A percentile compares a stretch with the other conserved stretches of the same genome.
Evolutionary conservation across 441 rosid species (phyloP).

Genomic region (Gossypium davidsonii): DNA sequence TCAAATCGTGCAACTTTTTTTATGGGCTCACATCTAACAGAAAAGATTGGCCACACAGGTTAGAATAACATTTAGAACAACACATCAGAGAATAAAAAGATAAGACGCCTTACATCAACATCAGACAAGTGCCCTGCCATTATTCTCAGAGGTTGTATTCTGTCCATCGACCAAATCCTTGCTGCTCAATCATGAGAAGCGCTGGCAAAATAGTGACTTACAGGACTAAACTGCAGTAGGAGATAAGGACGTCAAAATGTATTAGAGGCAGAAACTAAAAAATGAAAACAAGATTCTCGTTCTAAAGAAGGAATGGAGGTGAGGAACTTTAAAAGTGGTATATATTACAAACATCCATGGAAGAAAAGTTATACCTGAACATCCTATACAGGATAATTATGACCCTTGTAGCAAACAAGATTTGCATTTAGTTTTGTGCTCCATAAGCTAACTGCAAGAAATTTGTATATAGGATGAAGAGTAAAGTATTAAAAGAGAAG

Average conservation of each 20-base stretch:
- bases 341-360: neutral
- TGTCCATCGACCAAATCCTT: slow-evolving; percentile 92
- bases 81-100: slow-evolving; percentile 13
- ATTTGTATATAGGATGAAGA: neutral
- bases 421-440: slow-evolving; percentile 88
- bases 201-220: slow-evolving; percentile 92
- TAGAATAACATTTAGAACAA: neutral
- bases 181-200: slow-evolving; percentile 97
- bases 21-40: neutral
- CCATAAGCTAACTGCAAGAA: slow-evolving; percentile 77
- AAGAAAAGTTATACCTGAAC: slow-evolving; percentile 58
- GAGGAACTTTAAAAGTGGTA: neutral
- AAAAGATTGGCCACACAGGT: neutral
- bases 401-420: slow-evolving; percentile 98
- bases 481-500: neutral
- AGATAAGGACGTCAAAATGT: slow-evolving; percentile 6
- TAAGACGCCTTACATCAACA: slow-evolving; percentile 67
- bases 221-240: slow-evolving; percentile 85
- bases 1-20: neutral
- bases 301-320: neutral
- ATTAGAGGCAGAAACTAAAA: neutral
- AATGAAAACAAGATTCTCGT: neutral
- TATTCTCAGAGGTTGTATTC: slow-evolving; percentile 85
- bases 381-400: slow-evolving; percentile 98
- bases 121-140: slow-evolving; percentile 98